These are phyloP conservation scores for Lasiodiplodia sp. DNA, from an alignment of 2,329 filamentous ascomycete species.

Conservation along the genomic window DNA sequence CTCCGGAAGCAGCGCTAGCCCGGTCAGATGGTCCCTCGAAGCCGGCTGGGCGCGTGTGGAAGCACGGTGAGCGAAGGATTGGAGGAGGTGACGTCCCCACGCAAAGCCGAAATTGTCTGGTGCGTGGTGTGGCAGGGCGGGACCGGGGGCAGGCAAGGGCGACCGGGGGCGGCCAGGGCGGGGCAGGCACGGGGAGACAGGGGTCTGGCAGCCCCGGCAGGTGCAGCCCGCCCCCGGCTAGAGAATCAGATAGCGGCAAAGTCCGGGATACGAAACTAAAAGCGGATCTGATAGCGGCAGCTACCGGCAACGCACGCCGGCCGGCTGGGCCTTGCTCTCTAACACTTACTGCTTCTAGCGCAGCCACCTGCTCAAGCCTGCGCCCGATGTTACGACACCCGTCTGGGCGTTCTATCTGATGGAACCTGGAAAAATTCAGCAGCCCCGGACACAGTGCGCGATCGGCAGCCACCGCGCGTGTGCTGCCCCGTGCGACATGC, in stretches of 20 bases:
- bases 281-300: slow-evolving; percentile 29
- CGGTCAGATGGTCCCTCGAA: neutral
- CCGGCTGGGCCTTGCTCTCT: neutral
- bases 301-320: neutral
- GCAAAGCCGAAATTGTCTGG: slow-evolving; percentile 11
- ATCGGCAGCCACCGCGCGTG: neutral
- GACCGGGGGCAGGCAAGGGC: neutral
- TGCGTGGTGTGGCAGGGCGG: neutral
- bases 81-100: slow-evolving; percentile 12
- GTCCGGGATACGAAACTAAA: slow-evolving; percentile 22
- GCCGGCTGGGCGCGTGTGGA: neutral
- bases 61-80: neutral
- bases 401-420: neutral
- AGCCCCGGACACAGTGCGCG: neutral
- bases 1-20: neutral
- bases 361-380: slow-evolving; percentile 1
- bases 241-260: slow-evolving; percentile 28
- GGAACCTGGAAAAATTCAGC: slow-evolving; percentile 18
- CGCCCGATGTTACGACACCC: slow-evolving; percentile 2
- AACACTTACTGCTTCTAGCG: neutral
- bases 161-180: neutral
- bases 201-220: neutral
- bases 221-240: neutral
- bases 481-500: neutral
- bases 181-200: neutral